Evolutionary conservation across 371 early-diverging fungal genomes (phyloP).

Genomic region (Haplosporangium sp.): DNA sequence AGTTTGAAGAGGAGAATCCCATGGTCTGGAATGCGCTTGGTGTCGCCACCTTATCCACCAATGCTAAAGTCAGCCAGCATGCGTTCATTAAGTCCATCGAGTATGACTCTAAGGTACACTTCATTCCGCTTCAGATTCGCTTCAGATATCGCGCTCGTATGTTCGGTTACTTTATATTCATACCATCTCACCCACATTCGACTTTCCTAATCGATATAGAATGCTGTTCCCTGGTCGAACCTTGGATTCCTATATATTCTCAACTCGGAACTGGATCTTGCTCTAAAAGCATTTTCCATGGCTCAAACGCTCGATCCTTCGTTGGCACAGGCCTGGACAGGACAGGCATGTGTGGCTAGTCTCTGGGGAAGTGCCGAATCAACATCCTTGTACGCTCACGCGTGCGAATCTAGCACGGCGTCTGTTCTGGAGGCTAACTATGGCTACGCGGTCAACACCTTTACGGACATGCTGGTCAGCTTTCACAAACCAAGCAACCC

Average conservation of each 20-base stretch:
- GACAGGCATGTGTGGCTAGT: conserved; percentile 84
- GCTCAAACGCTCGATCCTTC: conserved; percentile 88
- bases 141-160: neutral
- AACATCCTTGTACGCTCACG: conserved; percentile 78
- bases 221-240: conserved; percentile 83
- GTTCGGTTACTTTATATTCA: neutral
- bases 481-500: conserved; percentile 21
- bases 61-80: conserved; percentile 83
- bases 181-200: neutral
- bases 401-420: conserved; percentile 71
- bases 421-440: conserved; percentile 76
- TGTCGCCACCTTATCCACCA: conserved; percentile 62
- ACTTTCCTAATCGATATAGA: conserved; percentile 44
- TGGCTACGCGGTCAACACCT: conserved; percentile 73
- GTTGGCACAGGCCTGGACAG: conserved; percentile 84
- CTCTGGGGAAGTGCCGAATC: conserved; percentile 65
- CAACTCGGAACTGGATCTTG: conserved; percentile 81
- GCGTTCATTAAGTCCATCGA: conserved; percentile 86
- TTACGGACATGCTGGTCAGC: conserved; percentile 48
- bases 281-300: conserved; percentile 77
- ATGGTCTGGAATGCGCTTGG: conserved; percentile 85
- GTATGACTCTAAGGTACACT: conserved; percentile 69
- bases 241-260: conserved; percentile 86
- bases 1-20: conserved; percentile 67
- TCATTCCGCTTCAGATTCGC: neutral